Conservation (phyloP, 2,329 filamentous ascomycete species). For the Xylaria sp. region DNA sequence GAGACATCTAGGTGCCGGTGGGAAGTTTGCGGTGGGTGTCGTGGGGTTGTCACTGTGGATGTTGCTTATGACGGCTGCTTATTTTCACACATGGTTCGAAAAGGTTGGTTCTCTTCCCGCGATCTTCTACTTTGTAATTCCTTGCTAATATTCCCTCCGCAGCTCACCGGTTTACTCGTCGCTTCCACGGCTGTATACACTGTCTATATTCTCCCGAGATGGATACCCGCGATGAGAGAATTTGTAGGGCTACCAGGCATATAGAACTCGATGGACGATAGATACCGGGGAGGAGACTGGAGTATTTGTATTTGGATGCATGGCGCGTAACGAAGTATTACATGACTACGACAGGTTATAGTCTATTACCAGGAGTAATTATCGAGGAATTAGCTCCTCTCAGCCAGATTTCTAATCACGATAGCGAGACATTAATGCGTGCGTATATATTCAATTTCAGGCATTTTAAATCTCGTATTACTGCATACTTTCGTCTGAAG, state of each 20-base stretch:
- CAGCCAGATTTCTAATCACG: background rate
- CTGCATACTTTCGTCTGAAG: no score
- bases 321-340: slow-evolving; percentile 14
- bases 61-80: slow-evolving; percentile 97
- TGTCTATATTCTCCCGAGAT: slow-evolving; percentile 44
- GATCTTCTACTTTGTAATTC: background rate
- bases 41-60: slow-evolving; percentile 87
- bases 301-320: slow-evolving; percentile 26
- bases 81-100: slow-evolving; percentile 99
- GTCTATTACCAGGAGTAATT: slow-evolving; percentile 4
- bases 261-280: slow-evolving; percentile 31
- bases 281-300: background rate
- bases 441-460: background rate
- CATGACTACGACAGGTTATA: slow-evolving; percentile 13
- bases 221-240: slow-evolving; percentile 40
- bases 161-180: slow-evolving; percentile 42
- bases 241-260: slow-evolving; percentile 45
- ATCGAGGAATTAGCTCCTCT: no score
- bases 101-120: slow-evolving; percentile 71
- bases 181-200: slow-evolving; percentile 43
- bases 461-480: no score
- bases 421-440: background rate
- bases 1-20: slow-evolving; percentile 57
- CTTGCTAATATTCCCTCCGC: slow-evolving; percentile 21
- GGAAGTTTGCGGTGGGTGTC: slow-evolving; percentile 70